Conservation (phyloP, 305 asterid species). For the Plantago lanceolata region DNA sequence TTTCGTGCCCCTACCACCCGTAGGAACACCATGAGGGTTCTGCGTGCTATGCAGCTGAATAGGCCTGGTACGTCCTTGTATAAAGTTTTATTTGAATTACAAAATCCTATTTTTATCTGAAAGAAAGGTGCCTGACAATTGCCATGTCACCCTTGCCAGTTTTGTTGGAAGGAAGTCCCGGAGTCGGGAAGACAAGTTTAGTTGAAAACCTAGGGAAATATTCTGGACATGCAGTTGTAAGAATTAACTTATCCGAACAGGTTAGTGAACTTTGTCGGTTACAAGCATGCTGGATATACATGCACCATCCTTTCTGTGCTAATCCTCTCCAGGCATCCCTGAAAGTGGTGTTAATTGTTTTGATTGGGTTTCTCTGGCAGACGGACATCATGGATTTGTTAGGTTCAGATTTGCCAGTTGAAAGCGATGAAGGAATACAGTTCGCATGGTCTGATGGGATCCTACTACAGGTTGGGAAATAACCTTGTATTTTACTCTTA, state of each 20-base stretch:
- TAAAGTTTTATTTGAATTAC: conserved; percentile 3
- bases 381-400: conserved; percentile 96
- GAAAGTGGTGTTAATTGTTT: conserved; percentile 15
- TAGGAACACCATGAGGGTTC: conserved; percentile 78
- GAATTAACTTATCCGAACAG: conserved; percentile 98
- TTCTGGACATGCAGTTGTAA: conserved; percentile 92
- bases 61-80: conserved; percentile 70
- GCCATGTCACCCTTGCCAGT: conserved; percentile 42
- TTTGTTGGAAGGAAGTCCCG: conserved; percentile 98
- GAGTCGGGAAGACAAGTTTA: conserved; percentile 97
- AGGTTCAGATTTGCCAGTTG: conserved; percentile 97
- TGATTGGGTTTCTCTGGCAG: conserved; percentile 46
- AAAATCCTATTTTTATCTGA: conserved; percentile 9
- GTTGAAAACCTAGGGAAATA: conserved; percentile 81
- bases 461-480: conserved; percentile 73
- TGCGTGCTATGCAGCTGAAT: conserved; percentile 98
- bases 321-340: conserved; percentile 1
- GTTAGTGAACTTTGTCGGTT: conserved; percentile 33
- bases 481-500: conserved; percentile 16
- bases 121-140: conserved; percentile 30
- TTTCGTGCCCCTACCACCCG: conserved; percentile 89
- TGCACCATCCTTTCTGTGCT: conserved; percentile 14
- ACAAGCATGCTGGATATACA: neutral
- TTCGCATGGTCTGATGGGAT: conserved; percentile 99
- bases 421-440: conserved; percentile 84